Percentiles rank a stretch among this genome's conserved stretches.
phyloP scores from a whole-genome alignment of 352 stramenopile genomes.

The Pythium folliculosum region DNA sequence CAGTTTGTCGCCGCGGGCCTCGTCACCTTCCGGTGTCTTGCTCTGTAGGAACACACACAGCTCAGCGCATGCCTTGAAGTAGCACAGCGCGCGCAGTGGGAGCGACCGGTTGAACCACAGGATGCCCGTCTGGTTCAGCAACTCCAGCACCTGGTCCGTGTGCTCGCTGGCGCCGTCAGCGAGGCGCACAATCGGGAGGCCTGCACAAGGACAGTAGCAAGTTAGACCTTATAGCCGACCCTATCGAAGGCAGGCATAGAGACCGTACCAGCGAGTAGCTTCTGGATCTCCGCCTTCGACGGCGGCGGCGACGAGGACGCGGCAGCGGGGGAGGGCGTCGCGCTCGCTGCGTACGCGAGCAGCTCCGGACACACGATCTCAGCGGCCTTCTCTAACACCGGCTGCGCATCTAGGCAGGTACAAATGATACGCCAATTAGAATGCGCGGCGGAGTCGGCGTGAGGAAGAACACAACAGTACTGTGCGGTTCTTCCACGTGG shows the following conservation, averaged over 20 bases:
- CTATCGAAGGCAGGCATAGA: neutral
- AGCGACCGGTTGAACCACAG: slow-evolving; percentile 64
- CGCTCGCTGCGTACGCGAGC: slow-evolving; percentile 30
- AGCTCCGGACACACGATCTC: slow-evolving; percentile 46
- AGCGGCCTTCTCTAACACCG: slow-evolving; percentile 45
- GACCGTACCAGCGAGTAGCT: slow-evolving; percentile 6
- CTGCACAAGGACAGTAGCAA: neutral
- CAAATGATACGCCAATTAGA: neutral
- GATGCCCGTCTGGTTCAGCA: slow-evolving; percentile 70
- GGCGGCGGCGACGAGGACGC: slow-evolving; percentile 1
- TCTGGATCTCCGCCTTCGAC: slow-evolving; percentile 15
- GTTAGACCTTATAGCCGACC: neutral
- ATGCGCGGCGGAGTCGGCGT: neutral
- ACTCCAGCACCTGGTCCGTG: slow-evolving; percentile 25
- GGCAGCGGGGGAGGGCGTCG: slow-evolving; percentile 8
- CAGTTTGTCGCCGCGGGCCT: slow-evolving; percentile 13
- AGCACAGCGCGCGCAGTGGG: slow-evolving; percentile 53
- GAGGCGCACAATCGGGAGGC: slow-evolving; percentile 14
- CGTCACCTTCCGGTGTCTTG: neutral
- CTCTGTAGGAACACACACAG: slow-evolving; percentile 24
- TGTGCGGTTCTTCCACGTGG: slow-evolving; percentile 63
- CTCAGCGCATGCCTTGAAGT: slow-evolving; percentile 42
- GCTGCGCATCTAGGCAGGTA: slow-evolving; percentile 46
- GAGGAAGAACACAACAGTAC: slow-evolving; percentile 29
- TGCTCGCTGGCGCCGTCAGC: slow-evolving; percentile 10